These are phyloP conservation scores for Colletotrichum simmondsii DNA, from an alignment of 2,329 filamentous ascomycete species.

Conservation along the genomic window DNA sequence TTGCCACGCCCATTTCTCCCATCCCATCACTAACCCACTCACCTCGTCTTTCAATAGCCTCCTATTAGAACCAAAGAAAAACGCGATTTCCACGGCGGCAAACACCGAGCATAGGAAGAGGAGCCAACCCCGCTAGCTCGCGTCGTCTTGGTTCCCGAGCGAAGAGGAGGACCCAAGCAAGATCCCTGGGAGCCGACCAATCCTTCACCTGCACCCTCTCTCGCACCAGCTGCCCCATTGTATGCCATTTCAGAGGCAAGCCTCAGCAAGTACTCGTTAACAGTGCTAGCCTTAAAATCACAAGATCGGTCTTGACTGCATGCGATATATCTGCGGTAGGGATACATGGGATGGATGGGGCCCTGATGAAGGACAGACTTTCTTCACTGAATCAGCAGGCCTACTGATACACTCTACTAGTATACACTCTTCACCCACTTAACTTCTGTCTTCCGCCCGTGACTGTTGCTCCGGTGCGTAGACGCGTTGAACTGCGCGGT, in stretches of 20 bases:
- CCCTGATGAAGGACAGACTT: neutral
- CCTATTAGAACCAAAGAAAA: neutral
- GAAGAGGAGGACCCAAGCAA: neutral
- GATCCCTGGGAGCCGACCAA: neutral
- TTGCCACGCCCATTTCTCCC: neutral
- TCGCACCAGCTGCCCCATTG: neutral
- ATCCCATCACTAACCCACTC: neutral
- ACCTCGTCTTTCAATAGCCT: neutral
- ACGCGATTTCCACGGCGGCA: neutral
- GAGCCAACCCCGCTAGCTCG: neutral
- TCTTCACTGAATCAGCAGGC: neutral
- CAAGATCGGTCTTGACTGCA: neutral
- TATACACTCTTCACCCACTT: neutral
- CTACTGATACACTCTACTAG: slow-evolving; percentile 12
- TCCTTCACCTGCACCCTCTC: neutral
- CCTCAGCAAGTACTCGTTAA: neutral
- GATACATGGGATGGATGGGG: neutral
- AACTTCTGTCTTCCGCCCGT: neutral
- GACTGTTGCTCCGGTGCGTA: slow-evolving; percentile 10
- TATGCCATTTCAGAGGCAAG: neutral
- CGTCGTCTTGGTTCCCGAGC: neutral
- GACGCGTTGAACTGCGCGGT: slow-evolving; percentile 21
- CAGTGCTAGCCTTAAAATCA: neutral
- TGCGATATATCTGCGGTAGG: no score
- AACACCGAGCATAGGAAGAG: no score